Base-by-base conservation (phyloP, 2,329 filamentous ascomycete species). In the Tolypocladium ovalisporum region DNA sequence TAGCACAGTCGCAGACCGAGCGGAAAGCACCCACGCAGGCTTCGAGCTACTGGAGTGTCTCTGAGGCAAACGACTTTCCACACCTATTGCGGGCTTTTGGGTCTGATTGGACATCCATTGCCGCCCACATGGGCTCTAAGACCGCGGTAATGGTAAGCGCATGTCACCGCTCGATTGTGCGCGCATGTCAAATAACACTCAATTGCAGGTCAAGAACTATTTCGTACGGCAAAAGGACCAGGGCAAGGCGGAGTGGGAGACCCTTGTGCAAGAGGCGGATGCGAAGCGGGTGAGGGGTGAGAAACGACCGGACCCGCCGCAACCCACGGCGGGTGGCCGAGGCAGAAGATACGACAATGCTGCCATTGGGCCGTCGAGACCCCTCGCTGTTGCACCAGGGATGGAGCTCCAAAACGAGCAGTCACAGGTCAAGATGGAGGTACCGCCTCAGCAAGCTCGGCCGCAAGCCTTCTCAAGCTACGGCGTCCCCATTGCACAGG, bases 21-120 rank as follows among this genome's bases (percentile, higher is more conserved):
- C 79, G 80, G 49, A 81, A 80, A 58, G 70, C 73, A 12, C 76
- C 77, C 27, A 74, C 74, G 57, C 84, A 86, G 62, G 83, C 87
- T 17, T 90, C 87, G 1, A 93, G 89, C 70, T 94, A 94, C 70
- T 94, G 89, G 89, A 93, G 89, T 65, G 89, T 93, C 27, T 87
- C 87, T 1, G 89, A 94, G 72, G 80, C 87, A 56, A 87, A 80
- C 52, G 89, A 92, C 65, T 94, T 94, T 70, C 85, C 86, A 39
- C 81, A 79, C 57, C 78, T 90, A 58, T 76, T 94, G 52, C 80
- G 78, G 54, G 81, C 89, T 56, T 93, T 90, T 73, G 89, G 89
- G 58, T 90, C 86, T 19, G 88, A 94, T 68, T 94, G 88, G 83
- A 75, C 76, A 54, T 82, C 81, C 5, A 93, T 93, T 70, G 87